Base-by-base conservation (phyloP, 306 rosid species). In the Senna tora region DNA sequence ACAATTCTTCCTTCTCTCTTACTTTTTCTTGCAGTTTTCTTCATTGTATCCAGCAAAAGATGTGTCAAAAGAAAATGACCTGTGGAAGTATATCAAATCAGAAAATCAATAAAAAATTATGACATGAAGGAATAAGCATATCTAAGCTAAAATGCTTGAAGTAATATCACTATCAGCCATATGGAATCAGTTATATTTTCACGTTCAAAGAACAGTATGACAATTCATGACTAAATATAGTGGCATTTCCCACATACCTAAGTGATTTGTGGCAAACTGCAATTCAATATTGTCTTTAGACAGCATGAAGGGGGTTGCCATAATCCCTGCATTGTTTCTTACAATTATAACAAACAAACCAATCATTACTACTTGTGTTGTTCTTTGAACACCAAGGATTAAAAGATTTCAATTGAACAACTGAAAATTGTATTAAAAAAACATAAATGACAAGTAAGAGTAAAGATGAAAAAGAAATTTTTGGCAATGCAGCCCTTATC, bases 281-380 rank as follows among this genome's bases (percentile, higher is more conserved):
- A 89, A 82, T 77, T 93, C 98, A 65, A 90, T 86, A 51, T 87
- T 84, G 83, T 93, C 96, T 70, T 83, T 81, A 20, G 96, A 90
- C 72, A 87, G 86, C 33, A 63, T 63, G 82, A 84, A 93, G 20
- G 92, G 89, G 39, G 82, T 28, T 52, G 94, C 96, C 86, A 82
- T 75, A 61, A 90, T 61, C 73, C 96, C 98, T 78, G 98, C 97
- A 81, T 93, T 93, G 83, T 93, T 93, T 82, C 98, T 93, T 80
- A 71, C 17, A 72, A 71, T 59, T 12, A 53, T 74, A 70, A 80
- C 74, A 67, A 82, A 76, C 62, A 83, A 53, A 68, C 28, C 47
- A 67, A 15, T 64, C 45, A 45, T 88, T n/a, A 76, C 4, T 52
- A 46, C 38, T 69, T 15, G 3, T 52, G 17, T 41, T 52, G 54